Base-by-base conservation (phyloP, 2,329 filamentous ascomycete genomes). In the Lithohypha guttulata region DNA sequence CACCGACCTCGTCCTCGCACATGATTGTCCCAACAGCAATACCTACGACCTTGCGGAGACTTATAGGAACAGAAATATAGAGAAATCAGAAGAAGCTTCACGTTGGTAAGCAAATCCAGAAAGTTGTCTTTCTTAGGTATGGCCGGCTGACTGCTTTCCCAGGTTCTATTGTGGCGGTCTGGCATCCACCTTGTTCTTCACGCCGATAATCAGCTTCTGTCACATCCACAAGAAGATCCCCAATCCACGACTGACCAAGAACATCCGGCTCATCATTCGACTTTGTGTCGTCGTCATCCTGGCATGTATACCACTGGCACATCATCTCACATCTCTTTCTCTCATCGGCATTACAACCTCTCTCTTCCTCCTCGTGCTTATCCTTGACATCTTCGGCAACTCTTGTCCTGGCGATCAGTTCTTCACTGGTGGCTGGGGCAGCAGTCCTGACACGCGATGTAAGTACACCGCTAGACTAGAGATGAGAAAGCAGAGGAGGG, bases 111-210 rank as follows among this genome's bases (percentile, higher is more conserved):
- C 20, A 8, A n/a, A 9, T 19, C 15, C 6, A 17, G 4, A 6
- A 4, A 6, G 6, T 10, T 6, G 27, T 14, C 15, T 18, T 33
- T 13, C 30, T 18, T 8, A 6, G 6, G 20, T 33, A 33, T n/a
- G n/a, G n/a, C n/a, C n/a, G n/a, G n/a, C 30, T 33, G 30, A 33
- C 15, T 8, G 4, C 14, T 11, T 9, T 13, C 15, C 7, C 18
- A 33, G 30, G 30, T 79, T 75, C 55, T 80, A 79, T 55, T 79
- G 75, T 54, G 66, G 63, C n/a, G 76, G 77, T 1, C 62, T 79
- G 2, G 73, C 69, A 17, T 58, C 75, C 10, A 65, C 73, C 1
- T 57, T 79, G 4, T 52, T 68, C 8, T 66, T 59, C 48, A 77
- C 77, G 68, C 61, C 58, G 6, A 46, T 70, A 37, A 77, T 79